Percentiles rank a stretch among this genome's conserved stretches.
These are phyloP conservation scores for Osmanthus fragrans DNA, from an alignment of 257 asterid genomes.

Conservation along the genomic window DNA sequence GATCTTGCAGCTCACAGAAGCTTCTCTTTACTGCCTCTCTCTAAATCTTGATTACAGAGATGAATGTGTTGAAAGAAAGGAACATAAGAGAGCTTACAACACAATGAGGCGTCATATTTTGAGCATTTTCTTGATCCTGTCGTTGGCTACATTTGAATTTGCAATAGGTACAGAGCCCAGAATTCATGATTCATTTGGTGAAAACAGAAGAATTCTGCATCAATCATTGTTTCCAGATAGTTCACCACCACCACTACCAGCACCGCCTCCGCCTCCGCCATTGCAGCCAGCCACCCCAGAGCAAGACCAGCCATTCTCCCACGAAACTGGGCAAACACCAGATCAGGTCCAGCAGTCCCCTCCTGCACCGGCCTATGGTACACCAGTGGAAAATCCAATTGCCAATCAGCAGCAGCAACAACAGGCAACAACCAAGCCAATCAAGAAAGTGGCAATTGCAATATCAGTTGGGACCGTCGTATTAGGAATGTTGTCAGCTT, in stretches of 20 bases:
- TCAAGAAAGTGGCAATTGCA: conserved; percentile 66
- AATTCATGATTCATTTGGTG: conserved; percentile 29
- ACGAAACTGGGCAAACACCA: conserved; percentile 63
- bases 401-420: conserved; percentile 22
- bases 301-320: conserved; percentile 90
- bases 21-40: conserved; percentile 47
- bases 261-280: conserved; percentile 38
- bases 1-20: conserved; percentile 70
- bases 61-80: conserved; percentile 51
- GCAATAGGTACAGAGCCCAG: background rate
- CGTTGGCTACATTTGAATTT: conserved; percentile 29
- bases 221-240: conserved; percentile 70
- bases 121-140: conserved; percentile 38
- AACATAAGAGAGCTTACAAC: conserved; percentile 25
- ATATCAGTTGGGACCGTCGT: conserved; percentile 56
- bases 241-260: conserved; percentile 49
- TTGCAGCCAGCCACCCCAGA: conserved; percentile 32
- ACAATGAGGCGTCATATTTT: conserved; percentile 48
- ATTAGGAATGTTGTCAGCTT: conserved; percentile 58
- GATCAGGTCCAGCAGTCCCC: conserved; percentile 62
- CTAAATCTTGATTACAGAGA: conserved; percentile 33
- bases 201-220: conserved; percentile 74
- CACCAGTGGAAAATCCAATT: conserved; percentile 44
- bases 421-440: conserved; percentile 32
- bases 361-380: conserved; percentile 36